Evolutionary conservation across 1,284 basidiomycete genomes (phyloP).

Genomic region (Trichosporon ovoides): DNA sequence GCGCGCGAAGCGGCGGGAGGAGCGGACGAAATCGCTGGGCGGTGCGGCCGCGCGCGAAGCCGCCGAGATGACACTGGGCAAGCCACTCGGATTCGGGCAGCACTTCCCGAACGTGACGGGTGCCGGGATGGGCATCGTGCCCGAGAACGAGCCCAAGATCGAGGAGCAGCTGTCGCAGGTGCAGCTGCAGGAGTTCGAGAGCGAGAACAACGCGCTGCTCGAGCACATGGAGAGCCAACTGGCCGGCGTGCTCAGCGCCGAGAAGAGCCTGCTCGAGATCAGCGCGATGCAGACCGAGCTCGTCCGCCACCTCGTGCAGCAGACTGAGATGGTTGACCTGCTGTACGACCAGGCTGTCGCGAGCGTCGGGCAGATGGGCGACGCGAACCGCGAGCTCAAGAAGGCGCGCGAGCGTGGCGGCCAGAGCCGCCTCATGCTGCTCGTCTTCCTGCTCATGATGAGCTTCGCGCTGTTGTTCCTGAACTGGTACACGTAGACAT

Average conservation of each 20-base stretch:
- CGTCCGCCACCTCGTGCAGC: conserved; percentile 53
- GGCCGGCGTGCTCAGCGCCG: conserved; percentile 52
- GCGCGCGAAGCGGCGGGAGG: conserved; percentile 45
- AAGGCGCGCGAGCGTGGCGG: conserved; percentile 53
- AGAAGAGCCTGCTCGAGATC: conserved; percentile 54
- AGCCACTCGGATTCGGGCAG: conserved; percentile 1
- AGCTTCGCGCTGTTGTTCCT: conserved; percentile 54
- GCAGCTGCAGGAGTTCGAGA: conserved; percentile 55
- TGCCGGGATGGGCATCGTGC: conserved; percentile 18
- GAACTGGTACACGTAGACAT: conserved; percentile 50
- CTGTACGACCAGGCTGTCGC: conserved; percentile 55
- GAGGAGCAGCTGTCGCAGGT: conserved; percentile 40
- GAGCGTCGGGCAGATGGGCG: conserved; percentile 51
- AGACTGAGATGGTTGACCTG: conserved; percentile 54
- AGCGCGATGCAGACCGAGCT: conserved; percentile 56
- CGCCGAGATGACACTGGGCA: conserved; percentile 14
- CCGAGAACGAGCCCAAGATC: conserved; percentile 34
- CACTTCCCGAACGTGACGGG: background rate
- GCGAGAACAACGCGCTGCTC: conserved; percentile 53
- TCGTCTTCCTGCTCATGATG: conserved; percentile 54
- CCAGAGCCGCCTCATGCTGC: conserved; percentile 52
- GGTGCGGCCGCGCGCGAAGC: conserved; percentile 35
- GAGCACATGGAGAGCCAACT: conserved; percentile 53
- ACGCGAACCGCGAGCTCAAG: conserved; percentile 54
- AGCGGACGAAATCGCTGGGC: conserved; percentile 40